Evolutionary conservation across 768 basidiomycete species (phyloP).

Genomic region (Kwoniella dendrophila): DNA sequence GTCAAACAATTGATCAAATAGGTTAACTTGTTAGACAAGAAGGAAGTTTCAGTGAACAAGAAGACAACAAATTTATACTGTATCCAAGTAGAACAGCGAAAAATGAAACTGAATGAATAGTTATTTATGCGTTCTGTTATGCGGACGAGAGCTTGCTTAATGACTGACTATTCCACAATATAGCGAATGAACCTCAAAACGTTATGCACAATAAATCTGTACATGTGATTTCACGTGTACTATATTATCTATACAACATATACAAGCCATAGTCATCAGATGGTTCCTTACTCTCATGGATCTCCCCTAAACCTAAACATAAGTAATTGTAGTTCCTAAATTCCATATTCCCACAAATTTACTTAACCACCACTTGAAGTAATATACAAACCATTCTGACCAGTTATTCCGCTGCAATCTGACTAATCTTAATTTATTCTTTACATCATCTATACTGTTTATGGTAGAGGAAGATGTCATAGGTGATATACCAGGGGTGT

Average conservation of each 20-base stretch:
- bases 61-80: too few species aligned
- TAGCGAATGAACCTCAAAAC: too few species aligned
- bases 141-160: background rate
- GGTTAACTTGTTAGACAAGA: too few species aligned
- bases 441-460: conserved; percentile 19
- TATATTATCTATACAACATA: too few species aligned
- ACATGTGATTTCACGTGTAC: too few species aligned
- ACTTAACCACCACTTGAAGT: conserved; percentile 37
- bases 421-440: conserved; percentile 22
- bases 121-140: background rate
- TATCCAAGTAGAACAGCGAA: too few species aligned
- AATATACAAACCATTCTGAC: conserved; percentile 34
- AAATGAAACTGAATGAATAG: background rate
- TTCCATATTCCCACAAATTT: conserved; percentile 46
- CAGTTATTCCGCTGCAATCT: conserved; percentile 23
- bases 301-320: background rate
- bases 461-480: conserved; percentile 6
- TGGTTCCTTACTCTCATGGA: background rate
- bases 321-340: conserved; percentile 49
- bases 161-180: too few species aligned
- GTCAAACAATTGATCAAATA: conserved; percentile 37
- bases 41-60: too few species aligned
- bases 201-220: too few species aligned
- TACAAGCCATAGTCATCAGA: too few species aligned
- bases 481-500: too few species aligned